Evolutionary conservation across 106 monocot species (phyloP), one percentile per base, ranked within the genome.

Genomic region (Vanilla planifolia): DNA sequence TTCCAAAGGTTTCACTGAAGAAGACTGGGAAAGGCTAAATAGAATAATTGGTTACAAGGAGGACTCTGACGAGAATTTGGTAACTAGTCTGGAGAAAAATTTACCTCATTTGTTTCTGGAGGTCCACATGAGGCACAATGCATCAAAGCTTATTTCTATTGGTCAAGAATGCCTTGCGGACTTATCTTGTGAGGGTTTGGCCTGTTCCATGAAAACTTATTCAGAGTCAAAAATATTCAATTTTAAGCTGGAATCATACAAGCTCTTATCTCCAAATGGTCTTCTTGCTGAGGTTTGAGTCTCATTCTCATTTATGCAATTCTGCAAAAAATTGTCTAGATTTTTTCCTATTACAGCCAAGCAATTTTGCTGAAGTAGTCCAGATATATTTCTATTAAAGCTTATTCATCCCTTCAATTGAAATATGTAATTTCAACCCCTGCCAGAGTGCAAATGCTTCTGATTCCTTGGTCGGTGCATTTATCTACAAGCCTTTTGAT

Each of bases 11-110:
- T 84, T 98, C 37, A 77, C 73, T 41, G 79, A 82, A 33, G 82
- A 92, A 75, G 98, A 98, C 55, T 85, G 86, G 98, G 85, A 92
- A 63, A 66, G 66, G 37, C 64, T 98, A 50, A 92, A 92, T 66
- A 80, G 75, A 71, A 41, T 98, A 15, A 98, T 92, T 71, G 98
- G 98, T 27, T 98, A 92, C 33, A 92, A 98, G 74, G 98, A 98
- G 56, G 80, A 65, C 43, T 73, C 83, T 63, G 75, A 86, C 32
- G 71, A 80, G 46, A 55, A 81, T 35, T 28, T 77, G 3, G 42
- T 61, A 47, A 71, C 48, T 51, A 58, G 8, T 26, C 64, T 82
- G 55, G 88, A 82, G 26, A 75, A 62, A 19, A 62, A 82, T 67
- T 35, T 77, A 27, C 79, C 92, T 67, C 88, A 82, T 23, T 75